phyloP scores from a whole-genome alignment of 306 rosid species.

The Cercis canadensis region DNA sequence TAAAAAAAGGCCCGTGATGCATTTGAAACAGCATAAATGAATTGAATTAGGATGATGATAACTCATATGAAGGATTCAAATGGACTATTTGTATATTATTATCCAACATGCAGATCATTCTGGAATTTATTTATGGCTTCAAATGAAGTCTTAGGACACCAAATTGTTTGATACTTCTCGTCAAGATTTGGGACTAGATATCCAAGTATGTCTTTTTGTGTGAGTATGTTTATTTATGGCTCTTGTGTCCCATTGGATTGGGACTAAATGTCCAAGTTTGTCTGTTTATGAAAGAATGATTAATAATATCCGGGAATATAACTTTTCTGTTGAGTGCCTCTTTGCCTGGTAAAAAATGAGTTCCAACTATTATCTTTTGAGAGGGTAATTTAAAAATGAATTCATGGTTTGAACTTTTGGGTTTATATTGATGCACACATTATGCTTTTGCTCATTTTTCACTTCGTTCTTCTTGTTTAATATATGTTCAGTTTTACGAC shows the following conservation, averaged over 20 bases:
- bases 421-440: not conserved
- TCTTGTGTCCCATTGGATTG: constrained; percentile 6
- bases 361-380: constrained; percentile 6
- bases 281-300: too few species aligned
- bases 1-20: too few species aligned
- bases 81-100: too few species aligned
- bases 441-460: not conserved
- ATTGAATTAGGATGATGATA: too few species aligned
- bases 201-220: not conserved
- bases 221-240: constrained; percentile 18
- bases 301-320: constrained; percentile 5
- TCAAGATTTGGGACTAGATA: not conserved
- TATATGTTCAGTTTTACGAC: not conserved
- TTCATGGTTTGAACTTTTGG: constrained; percentile 7
- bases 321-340: constrained; percentile 9
- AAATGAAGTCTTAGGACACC: constrained; percentile 10
- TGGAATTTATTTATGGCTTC: too few species aligned
- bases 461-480: constrained; percentile 16
- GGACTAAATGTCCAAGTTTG: not conserved
- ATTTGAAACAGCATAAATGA: too few species aligned
- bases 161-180: not conserved
- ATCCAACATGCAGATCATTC: too few species aligned
- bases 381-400: constrained; percentile 22
- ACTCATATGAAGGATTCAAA: too few species aligned
- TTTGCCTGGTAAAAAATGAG: constrained; percentile 24